phyloP scores from a whole-genome alignment of 305 asterid genomes.

The Fraxinus paxiana region DNA sequence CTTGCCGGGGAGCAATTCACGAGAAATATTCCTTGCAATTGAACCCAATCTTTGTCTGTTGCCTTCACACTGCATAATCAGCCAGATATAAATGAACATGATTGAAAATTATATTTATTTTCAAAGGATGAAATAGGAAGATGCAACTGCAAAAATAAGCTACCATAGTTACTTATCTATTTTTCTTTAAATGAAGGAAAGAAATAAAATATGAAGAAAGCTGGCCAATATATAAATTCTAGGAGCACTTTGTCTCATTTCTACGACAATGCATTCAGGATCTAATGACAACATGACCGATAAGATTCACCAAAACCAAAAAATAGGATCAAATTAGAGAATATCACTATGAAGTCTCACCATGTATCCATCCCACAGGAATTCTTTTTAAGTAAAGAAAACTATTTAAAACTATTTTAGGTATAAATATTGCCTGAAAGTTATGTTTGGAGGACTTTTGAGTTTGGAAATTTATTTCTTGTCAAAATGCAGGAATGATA shows the following conservation, averaged over 20 bases:
- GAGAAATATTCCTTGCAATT: slow-evolving; percentile 72
- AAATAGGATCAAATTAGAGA: neutral
- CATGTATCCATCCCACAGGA: neutral
- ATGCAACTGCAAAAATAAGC: neutral
- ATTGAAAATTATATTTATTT: neutral
- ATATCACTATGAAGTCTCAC: neutral
- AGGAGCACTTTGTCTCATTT: neutral
- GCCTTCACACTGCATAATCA: slow-evolving; percentile 56
- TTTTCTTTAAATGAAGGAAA: neutral
- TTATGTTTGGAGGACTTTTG: neutral
- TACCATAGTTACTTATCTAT: neutral
- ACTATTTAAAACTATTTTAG: neutral
- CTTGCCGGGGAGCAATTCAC: slow-evolving; percentile 55
- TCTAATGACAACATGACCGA: neutral
- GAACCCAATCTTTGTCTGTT: slow-evolving; percentile 74
- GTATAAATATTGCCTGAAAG: neutral
- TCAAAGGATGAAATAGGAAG: neutral
- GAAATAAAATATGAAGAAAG: neutral
- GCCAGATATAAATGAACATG: neutral
- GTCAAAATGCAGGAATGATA: neutral
- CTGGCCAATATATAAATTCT: neutral
- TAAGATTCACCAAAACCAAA: neutral
- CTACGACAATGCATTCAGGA: neutral
- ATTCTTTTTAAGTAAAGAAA: neutral
- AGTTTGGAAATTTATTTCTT: neutral